Evolutionary conservation across 73 alveolate species (phyloP).

Genomic region (Paramecium pentaurelia): DNA sequence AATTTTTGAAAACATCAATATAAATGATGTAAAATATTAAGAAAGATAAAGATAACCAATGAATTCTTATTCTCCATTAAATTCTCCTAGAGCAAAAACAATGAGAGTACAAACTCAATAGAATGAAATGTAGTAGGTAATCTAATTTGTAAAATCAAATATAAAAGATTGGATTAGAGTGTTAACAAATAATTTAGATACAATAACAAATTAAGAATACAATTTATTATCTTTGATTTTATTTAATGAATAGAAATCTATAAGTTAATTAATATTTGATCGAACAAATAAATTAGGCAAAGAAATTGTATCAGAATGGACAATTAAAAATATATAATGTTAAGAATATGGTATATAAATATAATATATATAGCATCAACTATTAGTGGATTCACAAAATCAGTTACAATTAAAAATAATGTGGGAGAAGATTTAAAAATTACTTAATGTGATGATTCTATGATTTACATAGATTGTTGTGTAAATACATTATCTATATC

Average conservation of each 20-base stretch:
- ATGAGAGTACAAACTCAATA: conserved; percentile 40
- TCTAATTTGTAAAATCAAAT: conserved; percentile 2
- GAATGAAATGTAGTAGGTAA: conserved; percentile 13
- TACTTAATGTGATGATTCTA: conserved; percentile 61
- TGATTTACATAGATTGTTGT: conserved; percentile 58
- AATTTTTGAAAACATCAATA: conserved; percentile 7
- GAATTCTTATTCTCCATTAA: conserved; percentile 35
- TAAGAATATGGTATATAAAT: not conserved
- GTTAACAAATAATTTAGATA: not conserved
- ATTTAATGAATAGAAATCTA: not conserved
- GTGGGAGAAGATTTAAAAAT: conserved; percentile 56
- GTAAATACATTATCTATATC: conserved; percentile 51
- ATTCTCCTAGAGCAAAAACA: conserved; percentile 60
- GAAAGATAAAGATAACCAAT: not conserved
- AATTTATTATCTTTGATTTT: not conserved
- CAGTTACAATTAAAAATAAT: not conserved
- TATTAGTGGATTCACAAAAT: not conserved
- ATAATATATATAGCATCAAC: not conserved
- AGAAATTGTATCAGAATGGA: not conserved
- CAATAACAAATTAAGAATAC: not conserved
- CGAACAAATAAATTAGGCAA: not conserved
- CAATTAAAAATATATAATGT: not conserved
- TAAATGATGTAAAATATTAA: conserved; percentile 23
- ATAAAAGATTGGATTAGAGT: not conserved
- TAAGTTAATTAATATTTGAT: not conserved